A percentile compares a stretch with the other conserved stretches of the same genome.
These are phyloP conservation scores for Colletotrichum karsti DNA, from an alignment of 2,329 filamentous ascomycete genomes.

Conservation along the genomic window DNA sequence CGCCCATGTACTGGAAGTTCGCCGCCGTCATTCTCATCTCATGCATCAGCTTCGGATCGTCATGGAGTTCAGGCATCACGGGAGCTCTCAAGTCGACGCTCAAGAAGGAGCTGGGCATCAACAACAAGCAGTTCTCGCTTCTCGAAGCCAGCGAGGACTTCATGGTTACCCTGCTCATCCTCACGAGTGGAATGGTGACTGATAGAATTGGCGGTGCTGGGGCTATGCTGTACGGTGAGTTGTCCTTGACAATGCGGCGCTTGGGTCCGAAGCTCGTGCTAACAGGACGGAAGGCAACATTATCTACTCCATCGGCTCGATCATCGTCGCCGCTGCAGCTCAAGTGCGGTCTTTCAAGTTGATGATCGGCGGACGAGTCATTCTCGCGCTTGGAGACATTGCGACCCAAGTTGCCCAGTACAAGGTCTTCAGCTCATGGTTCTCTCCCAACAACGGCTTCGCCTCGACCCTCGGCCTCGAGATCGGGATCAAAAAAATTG, in stretches of 20 bases:
- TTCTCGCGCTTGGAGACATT: slow-evolving; percentile 68
- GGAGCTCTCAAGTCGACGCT: slow-evolving; percentile 69
- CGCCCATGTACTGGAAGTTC: slow-evolving; percentile 32
- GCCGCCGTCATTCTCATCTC: slow-evolving; percentile 57
- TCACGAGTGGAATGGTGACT: slow-evolving; percentile 63
- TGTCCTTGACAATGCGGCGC: accelerated
- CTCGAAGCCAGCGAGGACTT: slow-evolving; percentile 70
- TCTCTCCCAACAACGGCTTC: slow-evolving; percentile 68
- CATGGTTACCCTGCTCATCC: slow-evolving; percentile 66
- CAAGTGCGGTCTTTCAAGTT: slow-evolving; percentile 64
- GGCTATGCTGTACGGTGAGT: slow-evolving; percentile 33
- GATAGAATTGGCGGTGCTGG: slow-evolving; percentile 67
- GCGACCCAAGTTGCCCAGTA: slow-evolving; percentile 72
- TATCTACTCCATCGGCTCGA: slow-evolving; percentile 65
- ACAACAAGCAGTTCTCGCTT: slow-evolving; percentile 66
- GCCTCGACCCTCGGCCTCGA: slow-evolving; percentile 69
- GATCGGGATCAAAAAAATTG: slow-evolving; percentile 68
- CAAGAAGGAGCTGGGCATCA: slow-evolving; percentile 68
- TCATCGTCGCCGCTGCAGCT: slow-evolving; percentile 66
- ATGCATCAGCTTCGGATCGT: slow-evolving; percentile 65
- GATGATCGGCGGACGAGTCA: slow-evolving; percentile 65
- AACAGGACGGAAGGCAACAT: slow-evolving; percentile 57
- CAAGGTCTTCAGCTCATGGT: slow-evolving; percentile 73
- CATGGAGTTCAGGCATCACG: slow-evolving; percentile 68
- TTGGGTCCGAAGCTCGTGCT: background rate